Base-by-base conservation (phyloP, 176 grass and related monocot genomes). In the Zoysia japonica region DNA sequence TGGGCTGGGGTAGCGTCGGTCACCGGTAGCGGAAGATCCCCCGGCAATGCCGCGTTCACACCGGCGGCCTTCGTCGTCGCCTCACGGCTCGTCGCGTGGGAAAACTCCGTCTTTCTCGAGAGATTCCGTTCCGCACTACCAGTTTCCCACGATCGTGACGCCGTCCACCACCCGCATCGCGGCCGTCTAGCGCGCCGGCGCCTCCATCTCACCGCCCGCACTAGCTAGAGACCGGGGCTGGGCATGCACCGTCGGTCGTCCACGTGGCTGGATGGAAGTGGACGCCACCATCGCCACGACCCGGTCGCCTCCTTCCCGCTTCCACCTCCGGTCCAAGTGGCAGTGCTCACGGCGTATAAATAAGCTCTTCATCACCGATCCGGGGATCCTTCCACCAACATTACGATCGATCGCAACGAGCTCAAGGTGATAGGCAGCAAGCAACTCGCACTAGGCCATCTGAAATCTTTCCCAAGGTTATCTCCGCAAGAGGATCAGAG, bases 11-110 rank as follows among this genome's bases (percentile, higher is more conserved):
- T 53, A 43, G 12, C 9, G 56, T 38, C 57, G 17, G 47, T 51
- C 15, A 35, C 37, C 3, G 46, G 67, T 60, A 43, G 63, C 17
- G 65, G 59, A 66, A 81, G 87, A 89, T 89, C 82, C 77, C 49
- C 1, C 5, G n/a, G 12, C 38, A 85, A 81, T 72, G 77, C 43
- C 42, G 19, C 45, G 87, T 85, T 81, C 82, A 77, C 78, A 89
- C 82, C 7, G 36, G 71, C 48, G 2, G 17, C 52, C 57, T 64
- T 56, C 59, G 74, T 6, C 12, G 12, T 55, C 47, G 28, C 7
- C 47, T 0, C 16, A 16, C 55, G 19, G 55, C 20, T 4, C 70
- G 47, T 45, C 16, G 65, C 55, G 82, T 80, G 74, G 67, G 70
- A 79, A 56, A 74, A 50, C 43, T 17, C 4, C 2, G 42, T 60